A percentile compares a stretch with the other conserved stretches of the same genome.
Conservation (phyloP, 768 basidiomycete species). For the Lentinula aciculospora region DNA sequence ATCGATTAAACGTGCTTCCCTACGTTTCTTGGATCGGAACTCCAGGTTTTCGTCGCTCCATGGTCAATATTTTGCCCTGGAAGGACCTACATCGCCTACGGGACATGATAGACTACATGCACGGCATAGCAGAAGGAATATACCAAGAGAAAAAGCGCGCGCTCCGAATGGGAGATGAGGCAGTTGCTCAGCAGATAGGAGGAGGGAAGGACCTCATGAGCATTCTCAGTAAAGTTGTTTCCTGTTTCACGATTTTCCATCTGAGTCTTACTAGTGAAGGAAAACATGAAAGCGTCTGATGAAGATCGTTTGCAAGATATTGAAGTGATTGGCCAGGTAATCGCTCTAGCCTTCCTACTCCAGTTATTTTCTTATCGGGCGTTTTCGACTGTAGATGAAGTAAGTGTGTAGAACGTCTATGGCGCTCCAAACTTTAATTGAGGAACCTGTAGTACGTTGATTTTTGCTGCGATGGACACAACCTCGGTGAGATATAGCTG, state of each 20-base stretch:
- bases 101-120: slow-evolving; percentile 22
- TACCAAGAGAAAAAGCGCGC: slow-evolving; percentile 23
- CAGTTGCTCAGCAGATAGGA: slow-evolving; percentile 19
- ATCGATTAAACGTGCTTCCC: slow-evolving; percentile 16
- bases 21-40: slow-evolving; percentile 15
- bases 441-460: slow-evolving; percentile 21
- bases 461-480: slow-evolving; percentile 37
- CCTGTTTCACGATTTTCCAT: not conserved
- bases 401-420: not conserved
- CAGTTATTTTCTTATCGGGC: too few relatives aligned
- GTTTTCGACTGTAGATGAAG: slow-evolving; percentile 3
- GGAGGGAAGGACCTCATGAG: slow-evolving; percentile 32
- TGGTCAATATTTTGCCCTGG: slow-evolving; percentile 17
- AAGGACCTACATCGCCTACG: slow-evolving; percentile 17
- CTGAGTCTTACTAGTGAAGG: slow-evolving; percentile 20
- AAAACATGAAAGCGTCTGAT: slow-evolving; percentile 24
- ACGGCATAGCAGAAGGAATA: slow-evolving; percentile 19
- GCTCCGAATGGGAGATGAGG: slow-evolving; percentile 19
- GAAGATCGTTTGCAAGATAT: slow-evolving; percentile 25
- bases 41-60: slow-evolving; percentile 17
- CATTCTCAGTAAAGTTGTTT: slow-evolving; percentile 19
- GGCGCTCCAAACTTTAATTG: not conserved
- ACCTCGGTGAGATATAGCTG: slow-evolving; percentile 20
- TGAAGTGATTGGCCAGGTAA: slow-evolving; percentile 31
- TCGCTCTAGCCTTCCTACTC: not conserved